Evolutionary conservation across 306 rosid genomes (phyloP), one percentile per base, ranked within the genome.

Genomic region (Acacia acuminata): DNA sequence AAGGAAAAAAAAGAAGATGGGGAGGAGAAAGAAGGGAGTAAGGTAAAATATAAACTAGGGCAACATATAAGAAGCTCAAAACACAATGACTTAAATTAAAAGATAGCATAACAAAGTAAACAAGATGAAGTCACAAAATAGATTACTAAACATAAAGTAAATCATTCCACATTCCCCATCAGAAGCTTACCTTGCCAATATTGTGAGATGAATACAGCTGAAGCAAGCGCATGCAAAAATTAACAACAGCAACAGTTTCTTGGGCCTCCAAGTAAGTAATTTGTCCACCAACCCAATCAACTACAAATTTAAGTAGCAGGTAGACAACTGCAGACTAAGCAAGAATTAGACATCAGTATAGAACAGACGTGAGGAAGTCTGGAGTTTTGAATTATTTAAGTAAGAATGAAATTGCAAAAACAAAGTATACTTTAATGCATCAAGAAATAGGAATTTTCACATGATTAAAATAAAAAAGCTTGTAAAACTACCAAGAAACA

Each of bases 211-310:
- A 93, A 85, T 95, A 95, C 61, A 93, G 85, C 86, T 94, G 96
- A 86, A 95, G 97, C 93, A 95, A 91, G 84, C 84, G 88, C 96
- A 88, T 93, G 88, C 98, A 93, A 82, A 95, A 95, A 84, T 91
- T 81, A 81, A 93, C 90, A 78, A 92, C 93, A 30, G 84, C 79
- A 43, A 90, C 88, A 75, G 99, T 95, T 84, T 95, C 98, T 73
- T 80, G 89, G 73, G 94, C 88, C 90, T 92, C 99, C 84, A 95
- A 88, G 88, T 93, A 88, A 80, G 84, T 82, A 84, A 95, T 95
- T 95, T 95, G 99, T 73, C 97, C 96, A 83, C 91, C 94, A 77
- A 95, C 98, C 99, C 99, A 95, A 81, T 82, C 93, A 75, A 95
- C 97, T 27, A 93, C 97, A 86, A 92, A 93, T 87, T 95, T 95